Evolutionary conservation across 1,284 basidiomycete species (phyloP), one percentile per base, ranked within the genome.

Genomic region (Wolfiporia cocos): DNA sequence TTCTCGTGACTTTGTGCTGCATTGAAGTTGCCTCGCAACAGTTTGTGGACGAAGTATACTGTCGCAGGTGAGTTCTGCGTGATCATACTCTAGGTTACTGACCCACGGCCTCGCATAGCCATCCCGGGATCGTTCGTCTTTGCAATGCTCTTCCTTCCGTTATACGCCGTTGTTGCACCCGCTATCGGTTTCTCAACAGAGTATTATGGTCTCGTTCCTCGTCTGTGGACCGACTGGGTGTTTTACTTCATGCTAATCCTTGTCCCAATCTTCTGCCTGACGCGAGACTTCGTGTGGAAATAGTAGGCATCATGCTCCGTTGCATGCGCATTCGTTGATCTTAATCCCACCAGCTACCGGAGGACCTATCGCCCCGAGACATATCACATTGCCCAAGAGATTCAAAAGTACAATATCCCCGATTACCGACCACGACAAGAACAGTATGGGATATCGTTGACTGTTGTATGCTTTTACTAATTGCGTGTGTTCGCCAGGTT

Each of bases 11-110:
- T 18, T 33, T 3, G 36, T 21, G 38, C 37, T 41, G 19, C 17
- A 30, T 41, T 17, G 34, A 34, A 38, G 51, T 62, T 23, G 50
- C 41, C 22, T 18, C 34, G 23, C 28, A 20, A 26, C 24, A 96
- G 92, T 54, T 66, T 99, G n/a, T 99, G 95, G 96, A 98, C 95
- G 2, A 98, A 99, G 62, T 99, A 98, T 62, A 98, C 94, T 3
- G 87, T 94, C 30, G 90, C 91, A 35, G 86, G 83, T 83, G 56
- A 43, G 26, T 33, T 1, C 17, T n/a, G n/a, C n/a, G n/a, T n/a
- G n/a, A n/a, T n/a, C 10, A 1, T 5, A 17, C 14, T 28, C 15
- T 14, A 17, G n/a, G 11, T 49, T 11, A 9, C 34, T 7, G n/a
- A 35, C 20, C 7, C 39, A 53, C 17, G 55, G 35, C 21, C 26